Percentiles rank a stretch among this genome's conserved stretches.
phyloP scores from a whole-genome alignment of 75 land plant species.

The Cupressus sempervirens region DNA sequence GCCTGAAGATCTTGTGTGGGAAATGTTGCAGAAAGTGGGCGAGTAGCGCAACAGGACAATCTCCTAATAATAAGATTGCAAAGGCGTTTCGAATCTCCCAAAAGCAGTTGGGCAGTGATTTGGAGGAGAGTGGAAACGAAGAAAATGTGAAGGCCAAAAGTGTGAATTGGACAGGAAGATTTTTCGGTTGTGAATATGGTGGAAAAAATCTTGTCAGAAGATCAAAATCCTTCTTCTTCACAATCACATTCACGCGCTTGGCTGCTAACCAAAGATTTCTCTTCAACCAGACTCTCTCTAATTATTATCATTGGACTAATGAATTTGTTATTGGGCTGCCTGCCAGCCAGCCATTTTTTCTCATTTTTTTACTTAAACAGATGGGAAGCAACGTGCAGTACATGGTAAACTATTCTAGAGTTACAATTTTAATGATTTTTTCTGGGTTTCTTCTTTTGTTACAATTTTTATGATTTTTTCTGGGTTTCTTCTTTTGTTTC shows the following conservation, averaged over 20 bases:
- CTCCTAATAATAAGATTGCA: not conserved
- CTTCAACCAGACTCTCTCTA: not conserved
- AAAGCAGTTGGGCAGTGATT: not conserved
- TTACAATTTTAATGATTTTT: not conserved
- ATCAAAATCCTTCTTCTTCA: not conserved
- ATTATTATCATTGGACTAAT: not conserved
- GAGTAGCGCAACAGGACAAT: not conserved
- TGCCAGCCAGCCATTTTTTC: not conserved
- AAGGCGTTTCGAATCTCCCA: slow-evolving; percentile 2
- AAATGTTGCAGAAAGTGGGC: not conserved
- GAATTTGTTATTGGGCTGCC: not conserved
- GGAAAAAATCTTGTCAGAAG: slow-evolving; percentile 8
- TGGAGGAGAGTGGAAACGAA: not conserved
- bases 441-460: not conserved
- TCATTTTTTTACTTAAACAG: not conserved
- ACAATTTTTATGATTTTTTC: not conserved
- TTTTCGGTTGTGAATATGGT: not conserved
- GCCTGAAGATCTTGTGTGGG: not conserved
- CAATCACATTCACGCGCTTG: not conserved
- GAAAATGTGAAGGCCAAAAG: not conserved
- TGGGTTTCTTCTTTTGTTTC: not conserved
- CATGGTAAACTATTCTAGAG: not conserved
- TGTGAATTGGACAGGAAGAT: slow-evolving; percentile 2
- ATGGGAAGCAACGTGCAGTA: not conserved
- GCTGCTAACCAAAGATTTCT: not conserved